Conservation (phyloP, 2,329 filamentous ascomycete species). For the Purpureocillium lavendulum region DNA sequence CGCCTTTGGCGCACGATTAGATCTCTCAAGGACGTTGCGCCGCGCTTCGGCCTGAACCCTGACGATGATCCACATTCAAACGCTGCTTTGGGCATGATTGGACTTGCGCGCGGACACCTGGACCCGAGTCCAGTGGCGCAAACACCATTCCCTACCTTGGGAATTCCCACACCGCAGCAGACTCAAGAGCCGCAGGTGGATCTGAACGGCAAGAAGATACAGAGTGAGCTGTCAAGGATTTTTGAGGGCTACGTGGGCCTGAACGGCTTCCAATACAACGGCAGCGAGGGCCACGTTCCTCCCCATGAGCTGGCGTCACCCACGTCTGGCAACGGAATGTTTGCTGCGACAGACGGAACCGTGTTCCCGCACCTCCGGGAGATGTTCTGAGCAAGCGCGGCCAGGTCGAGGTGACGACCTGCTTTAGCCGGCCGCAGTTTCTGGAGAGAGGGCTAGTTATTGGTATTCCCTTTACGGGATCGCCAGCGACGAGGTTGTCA, state of each 20-base stretch:
- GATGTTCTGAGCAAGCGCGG: slow-evolving; percentile 20
- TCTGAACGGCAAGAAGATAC: slow-evolving; percentile 41
- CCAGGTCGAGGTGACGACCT: neutral
- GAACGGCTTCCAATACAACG: slow-evolving; percentile 22
- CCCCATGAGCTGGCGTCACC: slow-evolving; percentile 15
- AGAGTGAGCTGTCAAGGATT: slow-evolving; percentile 44
- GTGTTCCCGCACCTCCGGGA: slow-evolving; percentile 28
- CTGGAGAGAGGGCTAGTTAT: too few relatives aligned
- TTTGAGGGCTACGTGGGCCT: slow-evolving; percentile 30
- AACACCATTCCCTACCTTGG: slow-evolving; percentile 18
- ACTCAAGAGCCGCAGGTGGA: slow-evolving; percentile 13
- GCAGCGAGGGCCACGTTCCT: slow-evolving; percentile 14
- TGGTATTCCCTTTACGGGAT: too few relatives aligned
- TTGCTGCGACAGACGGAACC: slow-evolving; percentile 17
- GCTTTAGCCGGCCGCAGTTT: neutral
- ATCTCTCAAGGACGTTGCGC: slow-evolving; percentile 63
- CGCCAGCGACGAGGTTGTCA: too few relatives aligned
- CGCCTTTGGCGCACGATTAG: slow-evolving; percentile 66
- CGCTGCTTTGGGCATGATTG: slow-evolving; percentile 48
- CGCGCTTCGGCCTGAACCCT: slow-evolving; percentile 52
- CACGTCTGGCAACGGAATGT: slow-evolving; percentile 13
- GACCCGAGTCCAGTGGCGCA: slow-evolving; percentile 13
- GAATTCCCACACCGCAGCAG: slow-evolving; percentile 16
- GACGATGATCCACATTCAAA: slow-evolving; percentile 42
- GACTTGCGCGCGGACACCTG: slow-evolving; percentile 34